Conservation (phyloP, 2,329 filamentous ascomycete genomes). For the Beauveria brongniartii region DNA sequence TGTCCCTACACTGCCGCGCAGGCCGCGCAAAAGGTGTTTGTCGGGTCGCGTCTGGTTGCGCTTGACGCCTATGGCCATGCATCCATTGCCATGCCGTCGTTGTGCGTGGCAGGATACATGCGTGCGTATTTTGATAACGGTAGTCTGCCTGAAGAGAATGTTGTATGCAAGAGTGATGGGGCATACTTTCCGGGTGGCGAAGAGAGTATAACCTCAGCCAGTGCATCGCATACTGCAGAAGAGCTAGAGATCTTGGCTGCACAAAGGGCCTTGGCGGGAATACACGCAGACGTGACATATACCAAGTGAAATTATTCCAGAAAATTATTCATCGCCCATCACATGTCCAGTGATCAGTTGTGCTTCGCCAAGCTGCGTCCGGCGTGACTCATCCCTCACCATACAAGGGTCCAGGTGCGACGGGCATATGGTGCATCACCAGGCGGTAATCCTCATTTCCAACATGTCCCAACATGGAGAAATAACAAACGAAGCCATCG, state of each 20-base stretch:
- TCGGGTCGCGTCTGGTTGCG: conserved; percentile 30
- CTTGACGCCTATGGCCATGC: conserved; percentile 36
- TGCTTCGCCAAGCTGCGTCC: neutral
- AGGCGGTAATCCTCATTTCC: neutral
- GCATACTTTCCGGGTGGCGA: conserved; percentile 28
- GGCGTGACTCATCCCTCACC: neutral
- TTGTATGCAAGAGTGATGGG: conserved; percentile 30
- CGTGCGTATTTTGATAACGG: conserved; percentile 30
- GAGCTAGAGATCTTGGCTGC: conserved; percentile 9
- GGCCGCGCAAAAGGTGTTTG: conserved; percentile 27
- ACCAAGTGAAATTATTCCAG: neutral
- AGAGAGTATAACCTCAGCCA: neutral
- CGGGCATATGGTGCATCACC: neutral
- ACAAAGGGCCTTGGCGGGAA: conserved; percentile 2
- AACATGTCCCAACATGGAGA: neutral
- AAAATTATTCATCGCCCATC: neutral
- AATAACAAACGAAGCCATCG: neutral
- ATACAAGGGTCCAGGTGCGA: neutral
- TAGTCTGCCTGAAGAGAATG: conserved; percentile 26
- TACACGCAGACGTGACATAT: neutral
- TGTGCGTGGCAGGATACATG: conserved; percentile 27
- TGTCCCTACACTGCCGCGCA: conserved; percentile 36
- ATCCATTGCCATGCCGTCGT: conserved; percentile 28
- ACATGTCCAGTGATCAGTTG: neutral
- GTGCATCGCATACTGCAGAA: conserved; percentile 1